Base-by-base conservation (phyloP, 345 rosid genomes). In the Anastatica hierochuntica region DNA sequence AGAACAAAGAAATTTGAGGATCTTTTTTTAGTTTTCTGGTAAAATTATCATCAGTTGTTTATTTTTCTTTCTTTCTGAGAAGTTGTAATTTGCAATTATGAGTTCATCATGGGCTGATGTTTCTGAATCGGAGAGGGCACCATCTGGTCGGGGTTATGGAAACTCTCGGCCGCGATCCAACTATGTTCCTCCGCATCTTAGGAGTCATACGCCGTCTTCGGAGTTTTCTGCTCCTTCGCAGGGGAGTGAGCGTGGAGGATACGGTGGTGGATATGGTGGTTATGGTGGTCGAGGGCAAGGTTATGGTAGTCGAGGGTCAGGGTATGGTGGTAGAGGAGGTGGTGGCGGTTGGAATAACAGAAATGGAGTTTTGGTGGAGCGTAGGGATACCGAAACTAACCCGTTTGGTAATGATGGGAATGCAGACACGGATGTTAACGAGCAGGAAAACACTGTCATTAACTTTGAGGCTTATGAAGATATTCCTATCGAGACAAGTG, bases 381-480 rank as follows among this genome's bases (percentile, higher is more conserved):
- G 81, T 35, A 72, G 96, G 44, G 87, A 83, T 5, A 77, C 77
- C 57, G 98, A 92, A 69, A 89, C 76, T 35, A 92, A 88, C 58
- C 99, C 99, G 12, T 92, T 92, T 75, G 94, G 76, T 43, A 84
- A 79, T 42, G 85, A 81, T 57, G 81, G 62, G 12, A 71, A 60
- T 52, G 35, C 52, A 5, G 88, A 77, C 39, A 48, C 71, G 47
- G 44, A 59, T 12, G 63, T 69, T 69, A 53, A 23, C 12, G 97
- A 83, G 67, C 95, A 67, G 76, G 90, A 85, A 58, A 88, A 62
- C 53, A 60, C 81, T 17, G 98, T 79, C 46, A 92, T 92, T 41
- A 92, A 92, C 62, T 92, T 92, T 64, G 98, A 88, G 61, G 97
- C 98, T 0, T 92, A 92, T 68, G 98, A 92, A 53, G 98, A 92